Evolutionary conservation across 2,329 filamentous ascomycete genomes (phyloP), one percentile per base, ranked within the genome.

Genomic region (Botrytis pseudocinerea): DNA sequence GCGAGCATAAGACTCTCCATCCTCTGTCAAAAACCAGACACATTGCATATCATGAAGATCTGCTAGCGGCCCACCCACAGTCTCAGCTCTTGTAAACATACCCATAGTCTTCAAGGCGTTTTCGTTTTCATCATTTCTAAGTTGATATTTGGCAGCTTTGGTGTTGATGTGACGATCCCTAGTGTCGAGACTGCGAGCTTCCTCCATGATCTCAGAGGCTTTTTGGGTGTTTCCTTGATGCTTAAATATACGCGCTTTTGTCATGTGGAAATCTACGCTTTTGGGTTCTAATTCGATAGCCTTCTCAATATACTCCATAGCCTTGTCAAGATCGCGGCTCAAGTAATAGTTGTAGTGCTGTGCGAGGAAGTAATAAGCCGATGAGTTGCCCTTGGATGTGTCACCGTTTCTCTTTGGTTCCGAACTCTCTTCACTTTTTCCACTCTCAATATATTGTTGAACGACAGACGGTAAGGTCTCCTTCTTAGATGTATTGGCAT

Each of bases 21-120:
- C 97, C 83, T 99, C 96, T 8, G 93, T 96, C 79, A 99, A 85
- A 82, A 91, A 99, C 97, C 96, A 99, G 78, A 98, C 90, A 81
- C 95, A 98, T 83, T 99, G 96, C 96, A 99, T 99, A 79, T 99
- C 96, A 77, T 97, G 88, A 51, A 99, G 88, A 82, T 99, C 96
- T 65, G 92, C 93, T 59, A 99, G 85, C 7, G 97, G 93, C 1
- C 96, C 96, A 9, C 94, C 94, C 20, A 92, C 88, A 6, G 94
- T 92, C 80, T 99, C 96, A 70, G 95, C 95, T 71, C 95, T 88
- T 0, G 97, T 99, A 83, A 99, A 99, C 76, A 98, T 89, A 76
- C 94, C 93, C 87, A 98, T 94, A 0, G 94, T 97, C 78, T 93
- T 90, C 70, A 98, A 85, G 0, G 93, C 95, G 78, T 90, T 90